Evolutionary conservation across 495 filamentous ascomycete genomes (phyloP).

Genomic region (Neurospora sp.): DNA sequence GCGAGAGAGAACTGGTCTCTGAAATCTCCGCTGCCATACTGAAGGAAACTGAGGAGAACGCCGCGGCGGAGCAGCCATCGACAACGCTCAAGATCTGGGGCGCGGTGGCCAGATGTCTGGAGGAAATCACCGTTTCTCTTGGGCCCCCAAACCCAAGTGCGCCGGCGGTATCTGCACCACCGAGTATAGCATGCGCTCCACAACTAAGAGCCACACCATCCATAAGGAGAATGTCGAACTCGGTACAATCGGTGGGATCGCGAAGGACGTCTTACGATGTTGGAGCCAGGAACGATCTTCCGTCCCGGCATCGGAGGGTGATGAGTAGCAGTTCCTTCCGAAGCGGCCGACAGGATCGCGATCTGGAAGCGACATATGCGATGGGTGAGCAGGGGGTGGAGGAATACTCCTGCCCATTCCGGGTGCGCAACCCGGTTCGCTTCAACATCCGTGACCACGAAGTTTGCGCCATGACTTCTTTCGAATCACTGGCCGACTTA

Average conservation of each 20-base stretch:
- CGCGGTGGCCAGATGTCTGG: not conserved
- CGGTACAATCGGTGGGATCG: not conserved
- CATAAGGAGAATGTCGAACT: not conserved
- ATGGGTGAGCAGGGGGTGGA: not conserved
- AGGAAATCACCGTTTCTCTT: conserved; percentile 3
- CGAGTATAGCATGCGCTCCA: not conserved
- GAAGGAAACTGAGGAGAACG: not conserved
- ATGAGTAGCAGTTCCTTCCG: not conserved
- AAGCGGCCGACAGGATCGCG: not conserved
- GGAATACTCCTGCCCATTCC: conserved; percentile 23
- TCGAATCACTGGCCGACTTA: conserved; percentile 9
- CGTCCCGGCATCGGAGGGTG: not conserved
- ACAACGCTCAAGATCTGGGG: conserved; percentile 1
- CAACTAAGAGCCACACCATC: not conserved
- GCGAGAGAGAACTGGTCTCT: not conserved
- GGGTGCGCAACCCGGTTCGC: conserved; percentile 27
- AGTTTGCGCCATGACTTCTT: conserved; percentile 18
- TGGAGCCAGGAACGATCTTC: not conserved
- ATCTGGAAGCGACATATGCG: not conserved
- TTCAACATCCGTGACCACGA: conserved; percentile 28
- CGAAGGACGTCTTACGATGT: not conserved
- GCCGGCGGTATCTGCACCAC: not conserved
- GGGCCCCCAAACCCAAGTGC: not conserved
- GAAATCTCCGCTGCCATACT: not conserved
- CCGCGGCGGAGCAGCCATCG: not conserved